Evolutionary conservation across 768 basidiomycete genomes (phyloP).

Genomic region (Serendipita sp.): DNA sequence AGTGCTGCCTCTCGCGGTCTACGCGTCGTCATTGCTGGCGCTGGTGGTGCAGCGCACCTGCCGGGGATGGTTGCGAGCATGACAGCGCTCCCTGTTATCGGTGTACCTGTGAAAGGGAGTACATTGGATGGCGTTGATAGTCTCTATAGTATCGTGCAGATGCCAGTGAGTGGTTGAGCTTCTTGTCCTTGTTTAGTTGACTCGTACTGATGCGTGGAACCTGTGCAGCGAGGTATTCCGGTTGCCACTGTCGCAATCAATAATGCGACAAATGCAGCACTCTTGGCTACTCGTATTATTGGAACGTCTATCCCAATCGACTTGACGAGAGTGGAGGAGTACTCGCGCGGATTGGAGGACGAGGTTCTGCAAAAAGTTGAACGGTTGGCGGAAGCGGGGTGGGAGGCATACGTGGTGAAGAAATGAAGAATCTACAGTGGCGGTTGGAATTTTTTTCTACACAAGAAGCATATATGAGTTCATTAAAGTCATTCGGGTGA

Average conservation of each 20-base stretch:
- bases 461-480: too few relatives aligned
- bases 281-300: slow-evolving; percentile 80
- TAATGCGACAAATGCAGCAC: slow-evolving; percentile 83
- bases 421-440: too few relatives aligned
- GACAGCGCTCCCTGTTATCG: slow-evolving; percentile 83
- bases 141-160: slow-evolving; percentile 95
- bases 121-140: slow-evolving; percentile 91
- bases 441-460: too few relatives aligned
- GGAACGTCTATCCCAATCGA: slow-evolving; percentile 55
- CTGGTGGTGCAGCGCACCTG: slow-evolving; percentile 95
- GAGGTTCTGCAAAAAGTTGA: slow-evolving; percentile 72
- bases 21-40: slow-evolving; percentile 77
- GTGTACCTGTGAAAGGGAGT: slow-evolving; percentile 94
- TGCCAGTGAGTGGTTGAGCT: slow-evolving; percentile 60
- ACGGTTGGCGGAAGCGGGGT: slow-evolving; percentile 62
- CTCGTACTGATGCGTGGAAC: slow-evolving; percentile 1
- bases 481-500: too few relatives aligned
- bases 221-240: slow-evolving; percentile 80
- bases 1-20: slow-evolving; percentile 38
- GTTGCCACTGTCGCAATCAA: slow-evolving; percentile 97
- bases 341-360: slow-evolving; percentile 48
- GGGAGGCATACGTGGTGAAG: slow-evolving; percentile 61
- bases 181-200: slow-evolving; percentile 1
- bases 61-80: slow-evolving; percentile 98
- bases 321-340: slow-evolving; percentile 50